Evolutionary conservation across 352 stramenopile genomes (phyloP).

Genomic region (Pythium aphanidermatum): DNA sequence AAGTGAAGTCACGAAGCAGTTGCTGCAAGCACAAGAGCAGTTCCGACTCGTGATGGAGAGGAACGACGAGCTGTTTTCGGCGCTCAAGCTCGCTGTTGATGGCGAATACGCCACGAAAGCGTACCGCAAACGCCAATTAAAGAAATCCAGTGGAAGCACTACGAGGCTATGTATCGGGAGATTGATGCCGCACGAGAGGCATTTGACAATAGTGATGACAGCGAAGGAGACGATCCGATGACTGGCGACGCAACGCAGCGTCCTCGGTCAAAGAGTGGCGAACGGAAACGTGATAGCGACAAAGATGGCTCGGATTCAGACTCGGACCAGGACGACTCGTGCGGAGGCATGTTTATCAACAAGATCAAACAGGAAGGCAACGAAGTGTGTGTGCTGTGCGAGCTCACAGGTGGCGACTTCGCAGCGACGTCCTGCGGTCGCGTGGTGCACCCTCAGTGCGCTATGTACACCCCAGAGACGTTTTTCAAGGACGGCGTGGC

Average conservation of each 20-base stretch:
- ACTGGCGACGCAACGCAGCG: neutral
- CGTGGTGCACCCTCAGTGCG: constrained; percentile 72
- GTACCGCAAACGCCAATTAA: constrained; percentile 43
- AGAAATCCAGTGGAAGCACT: constrained; percentile 45
- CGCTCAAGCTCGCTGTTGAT: constrained; percentile 31
- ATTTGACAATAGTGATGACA: constrained; percentile 53
- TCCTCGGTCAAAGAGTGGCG: neutral
- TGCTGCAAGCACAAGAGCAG: constrained; percentile 38
- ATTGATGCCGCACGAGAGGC: constrained; percentile 28
- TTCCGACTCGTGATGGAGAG: constrained; percentile 34
- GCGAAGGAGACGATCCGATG: constrained; percentile 16
- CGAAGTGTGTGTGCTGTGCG: constrained; percentile 65
- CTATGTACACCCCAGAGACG: constrained; percentile 82
- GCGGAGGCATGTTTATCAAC: constrained; percentile 72
- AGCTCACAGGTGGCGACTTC: constrained; percentile 73
- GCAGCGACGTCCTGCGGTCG: constrained; percentile 48
- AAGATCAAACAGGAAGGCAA: constrained; percentile 64
- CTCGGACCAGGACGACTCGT: constrained; percentile 51
- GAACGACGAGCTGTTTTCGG: constrained; percentile 34
- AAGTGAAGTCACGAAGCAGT: constrained; percentile 48
- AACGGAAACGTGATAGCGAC: constrained; percentile 7
- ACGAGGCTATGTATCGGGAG: constrained; percentile 70
- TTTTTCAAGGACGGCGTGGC: constrained; percentile 69
- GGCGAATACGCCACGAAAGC: constrained; percentile 41
- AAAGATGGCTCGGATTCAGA: constrained; percentile 29